These are phyloP conservation scores for Fraxinus xanthoxyloides DNA, from an alignment of 305 asterid species.

Conservation along the genomic window DNA sequence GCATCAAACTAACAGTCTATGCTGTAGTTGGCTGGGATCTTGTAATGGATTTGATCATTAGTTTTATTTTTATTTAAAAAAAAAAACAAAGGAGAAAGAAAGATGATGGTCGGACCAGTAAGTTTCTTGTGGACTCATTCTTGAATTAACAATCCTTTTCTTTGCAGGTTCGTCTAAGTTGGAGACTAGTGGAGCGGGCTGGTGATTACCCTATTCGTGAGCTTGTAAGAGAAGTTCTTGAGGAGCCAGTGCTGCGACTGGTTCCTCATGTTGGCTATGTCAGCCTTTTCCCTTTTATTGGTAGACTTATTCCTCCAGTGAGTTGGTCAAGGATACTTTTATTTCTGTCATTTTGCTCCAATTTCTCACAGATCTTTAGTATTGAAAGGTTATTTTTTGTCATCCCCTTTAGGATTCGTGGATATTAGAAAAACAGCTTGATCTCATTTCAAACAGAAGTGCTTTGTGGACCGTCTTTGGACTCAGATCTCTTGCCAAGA, in stretches of 20 bases:
- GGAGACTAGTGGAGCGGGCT: slow-evolving; percentile 58
- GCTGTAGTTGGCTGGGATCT: no score
- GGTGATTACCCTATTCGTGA: slow-evolving; percentile 65
- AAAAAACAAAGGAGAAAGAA: not conserved
- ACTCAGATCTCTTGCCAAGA: slow-evolving; percentile 84
- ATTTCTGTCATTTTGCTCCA: slow-evolving; percentile 6
- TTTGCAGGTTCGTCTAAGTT: slow-evolving; percentile 72
- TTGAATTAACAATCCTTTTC: slow-evolving; percentile 15
- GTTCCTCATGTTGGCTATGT: slow-evolving; percentile 95
- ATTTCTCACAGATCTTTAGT: not conserved
- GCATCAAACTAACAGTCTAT: no score
- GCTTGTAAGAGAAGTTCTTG: slow-evolving; percentile 73
- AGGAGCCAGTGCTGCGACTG: slow-evolving; percentile 66
- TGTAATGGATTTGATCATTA: no score
- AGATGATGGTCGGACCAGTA: not conserved
- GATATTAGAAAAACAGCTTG: slow-evolving; percentile 84
- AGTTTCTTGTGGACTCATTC: slow-evolving; percentile 1
- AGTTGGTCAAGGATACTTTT: slow-evolving; percentile 36
- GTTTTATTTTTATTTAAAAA: no score
- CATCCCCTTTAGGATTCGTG: slow-evolving; percentile 54
- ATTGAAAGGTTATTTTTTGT: slow-evolving; percentile 5
- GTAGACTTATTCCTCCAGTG: slow-evolving; percentile 93
- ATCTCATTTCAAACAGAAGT: slow-evolving; percentile 78
- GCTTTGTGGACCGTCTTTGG: slow-evolving; percentile 80
- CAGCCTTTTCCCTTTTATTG: slow-evolving; percentile 93